These are phyloP conservation scores for Nicotiana paniculata DNA, from an alignment of 257 asterid genomes.

Conservation along the genomic window DNA sequence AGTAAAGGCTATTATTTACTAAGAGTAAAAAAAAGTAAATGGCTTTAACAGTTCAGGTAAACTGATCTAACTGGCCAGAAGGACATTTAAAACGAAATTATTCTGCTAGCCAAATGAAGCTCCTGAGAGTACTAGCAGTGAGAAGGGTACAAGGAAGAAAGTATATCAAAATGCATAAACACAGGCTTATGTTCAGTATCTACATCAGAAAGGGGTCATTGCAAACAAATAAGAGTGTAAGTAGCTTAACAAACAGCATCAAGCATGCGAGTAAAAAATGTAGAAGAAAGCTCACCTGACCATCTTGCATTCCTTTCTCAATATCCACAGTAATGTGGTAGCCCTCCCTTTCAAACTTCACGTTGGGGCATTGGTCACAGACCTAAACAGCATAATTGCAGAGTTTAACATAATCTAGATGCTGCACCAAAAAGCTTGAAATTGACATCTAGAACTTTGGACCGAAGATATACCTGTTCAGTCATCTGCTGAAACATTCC, in stretches of 20 bases:
- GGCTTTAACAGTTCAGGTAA: neutral
- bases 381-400: conserved; percentile 41
- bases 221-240: neutral
- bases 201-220: neutral
- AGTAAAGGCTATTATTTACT: neutral
- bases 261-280: neutral
- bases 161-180: neutral
- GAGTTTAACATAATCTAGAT: neutral
- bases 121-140: neutral
- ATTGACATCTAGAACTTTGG: neutral
- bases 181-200: neutral
- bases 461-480: conserved; percentile 59
- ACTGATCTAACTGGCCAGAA: neutral
- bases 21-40: neutral
- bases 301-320: conserved; percentile 98
- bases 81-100: neutral
- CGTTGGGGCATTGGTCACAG: conserved; percentile 92
- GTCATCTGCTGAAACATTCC: conserved; percentile 99
- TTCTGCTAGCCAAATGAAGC: neutral
- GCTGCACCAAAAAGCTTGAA: neutral
- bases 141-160: neutral
- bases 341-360: conserved; percentile 91
- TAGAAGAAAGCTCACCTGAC: conserved; percentile 51
- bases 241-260: neutral
- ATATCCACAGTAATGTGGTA: conserved; percentile 88